A percentile compares a stretch with the other conserved stretches of the same genome.
phyloP scores from a whole-genome alignment of 306 rosid genomes.

The Rubus idaeus region DNA sequence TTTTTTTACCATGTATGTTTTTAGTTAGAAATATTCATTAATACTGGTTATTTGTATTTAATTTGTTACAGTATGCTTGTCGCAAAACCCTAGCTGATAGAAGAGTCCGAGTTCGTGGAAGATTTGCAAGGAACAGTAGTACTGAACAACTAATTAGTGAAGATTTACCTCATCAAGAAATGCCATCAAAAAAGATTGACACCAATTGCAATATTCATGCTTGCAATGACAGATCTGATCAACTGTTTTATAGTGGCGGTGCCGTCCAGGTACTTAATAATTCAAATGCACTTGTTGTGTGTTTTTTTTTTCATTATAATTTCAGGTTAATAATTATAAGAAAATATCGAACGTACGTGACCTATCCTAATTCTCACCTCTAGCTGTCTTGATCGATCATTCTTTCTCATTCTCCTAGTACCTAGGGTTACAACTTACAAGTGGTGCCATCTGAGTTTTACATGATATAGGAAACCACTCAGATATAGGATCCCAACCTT shows the following conservation, averaged over 20 bases:
- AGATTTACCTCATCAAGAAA: slow-evolving; percentile 18
- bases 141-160: slow-evolving; percentile 48
- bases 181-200: slow-evolving; percentile 35
- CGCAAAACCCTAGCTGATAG: slow-evolving; percentile 95
- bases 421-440: not conserved
- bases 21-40: not conserved
- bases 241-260: slow-evolving; percentile 27
- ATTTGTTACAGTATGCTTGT: slow-evolving; percentile 70
- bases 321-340: not conserved
- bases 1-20: not conserved
- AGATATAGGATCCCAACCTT: not conserved
- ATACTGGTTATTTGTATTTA: not conserved
- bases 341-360: not conserved
- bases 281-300: not conserved
- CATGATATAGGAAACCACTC: not conserved
- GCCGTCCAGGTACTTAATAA: slow-evolving; percentile 47
- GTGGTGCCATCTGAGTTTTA: not conserved
- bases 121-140: slow-evolving; percentile 74
- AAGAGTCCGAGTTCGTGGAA: slow-evolving; percentile 88
- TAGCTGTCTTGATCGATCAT: not conserved
- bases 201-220: not conserved
- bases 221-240: slow-evolving; percentile 31
- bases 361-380: not conserved
- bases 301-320: not conserved
- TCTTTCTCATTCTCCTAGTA: not conserved